phyloP scores from a whole-genome alignment of 1,284 basidiomycete genomes.

The Apiotrichum akiyoshidainum region DNA sequence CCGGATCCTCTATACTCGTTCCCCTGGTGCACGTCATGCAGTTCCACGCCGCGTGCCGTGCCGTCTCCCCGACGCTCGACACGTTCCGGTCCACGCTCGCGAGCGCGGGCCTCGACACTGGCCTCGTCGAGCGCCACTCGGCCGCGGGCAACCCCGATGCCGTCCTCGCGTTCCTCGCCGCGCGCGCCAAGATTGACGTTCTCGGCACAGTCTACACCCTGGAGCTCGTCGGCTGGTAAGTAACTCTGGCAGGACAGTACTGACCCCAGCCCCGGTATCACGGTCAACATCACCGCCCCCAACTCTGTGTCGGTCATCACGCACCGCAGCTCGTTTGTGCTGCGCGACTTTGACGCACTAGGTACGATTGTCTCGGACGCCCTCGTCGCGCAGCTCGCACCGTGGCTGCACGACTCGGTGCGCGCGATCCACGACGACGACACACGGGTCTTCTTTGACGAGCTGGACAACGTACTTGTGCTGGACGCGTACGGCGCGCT shows the following conservation, averaged over 20 bases:
- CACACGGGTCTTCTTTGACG: slow-evolving; percentile 27
- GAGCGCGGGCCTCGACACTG: slow-evolving; percentile 19
- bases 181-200: slow-evolving; percentile 16
- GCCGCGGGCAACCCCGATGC: slow-evolving; percentile 8
- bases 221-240: slow-evolving; percentile 27
- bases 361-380: slow-evolving; percentile 25
- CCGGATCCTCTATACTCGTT: slow-evolving; percentile 24
- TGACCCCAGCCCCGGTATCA: slow-evolving; percentile 24
- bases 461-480: slow-evolving; percentile 29
- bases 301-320: slow-evolving; percentile 15
- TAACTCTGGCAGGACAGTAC: slow-evolving; percentile 2
- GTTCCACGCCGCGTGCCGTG: slow-evolving; percentile 20
- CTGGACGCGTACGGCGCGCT: slow-evolving; percentile 21
- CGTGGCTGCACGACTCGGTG: slow-evolving; percentile 5
- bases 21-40: slow-evolving; percentile 34
- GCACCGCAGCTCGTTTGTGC: slow-evolving; percentile 29
- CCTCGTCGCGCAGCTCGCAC: slow-evolving; percentile 24
- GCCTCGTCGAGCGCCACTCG: slow-evolving; percentile 13
- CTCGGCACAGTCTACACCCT: slow-evolving; percentile 26
- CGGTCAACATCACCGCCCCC: slow-evolving; percentile 23
- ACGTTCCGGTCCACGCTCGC: slow-evolving; percentile 20
- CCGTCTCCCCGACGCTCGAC: slow-evolving; percentile 19
- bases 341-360: slow-evolving; percentile 30
- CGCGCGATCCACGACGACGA: slow-evolving; percentile 5
- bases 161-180: slow-evolving; percentile 13